Evolutionary conservation across 768 basidiomycete species (phyloP), one percentile per base, ranked within the genome.

Genomic region (Russula sp.): DNA sequence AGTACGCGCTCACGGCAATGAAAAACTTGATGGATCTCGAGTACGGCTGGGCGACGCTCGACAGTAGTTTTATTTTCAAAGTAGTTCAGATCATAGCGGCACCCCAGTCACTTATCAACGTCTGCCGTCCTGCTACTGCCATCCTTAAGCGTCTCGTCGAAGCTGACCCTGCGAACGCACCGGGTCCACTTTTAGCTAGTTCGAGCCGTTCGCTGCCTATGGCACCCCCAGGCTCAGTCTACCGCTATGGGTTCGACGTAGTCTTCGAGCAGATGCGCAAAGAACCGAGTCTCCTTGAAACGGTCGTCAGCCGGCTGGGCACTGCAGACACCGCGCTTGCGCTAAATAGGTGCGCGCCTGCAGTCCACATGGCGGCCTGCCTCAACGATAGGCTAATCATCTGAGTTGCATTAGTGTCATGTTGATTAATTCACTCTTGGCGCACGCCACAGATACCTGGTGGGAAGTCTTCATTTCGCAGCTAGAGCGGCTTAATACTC

Each of bases 81-180:
- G 81, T 93, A 54, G 90, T 92, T 16, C 82, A 86, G 68, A 87
- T 90, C 66, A 78, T 92, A 29, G 84, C 90, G 0, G 88, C 90
- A 0, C 77, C 87, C 0, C 78, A 81, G 42, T 88, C 88, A 11
- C 80, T 86, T 18, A 86, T 95, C 77, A 97, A 97, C 64, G 90
- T 95, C 61, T 91, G 90, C 68, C 86, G 93, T 6, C 94, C 93
- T 38, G 93, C 93, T 1, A 93, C 90, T 46, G 85, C 89, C 38
- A 94, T 96, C 58, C 79, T 95, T 64, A 91, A 92, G 74, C 88
- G 87, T 65, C 82, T 96, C 22, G 92, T 93, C 14, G 91, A 93
- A 71, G 91, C 91, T 9, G 89, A 91, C 68, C 87, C 91, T 18
- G 74, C 79, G 66, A 85, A 76, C 62, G 82, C 83, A 18, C 83